Evolutionary conservation across 2,329 filamentous ascomycete genomes (phyloP), one percentile per base, ranked within the genome.

Genomic region (Fusarium sp.): DNA sequence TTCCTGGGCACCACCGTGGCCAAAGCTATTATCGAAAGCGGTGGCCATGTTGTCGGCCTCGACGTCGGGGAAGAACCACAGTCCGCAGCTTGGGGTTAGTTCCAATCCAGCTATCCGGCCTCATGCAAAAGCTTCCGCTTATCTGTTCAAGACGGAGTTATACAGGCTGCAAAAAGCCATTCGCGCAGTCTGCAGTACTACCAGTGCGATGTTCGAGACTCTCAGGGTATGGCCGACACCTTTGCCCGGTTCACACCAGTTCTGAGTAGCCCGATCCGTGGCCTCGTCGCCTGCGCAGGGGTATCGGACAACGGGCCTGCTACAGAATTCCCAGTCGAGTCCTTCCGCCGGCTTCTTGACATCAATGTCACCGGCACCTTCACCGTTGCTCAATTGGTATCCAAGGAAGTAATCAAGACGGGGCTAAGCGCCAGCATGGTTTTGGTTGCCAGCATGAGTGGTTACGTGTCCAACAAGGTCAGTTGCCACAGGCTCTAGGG

Each of bases 341-440:
- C 46, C 4, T 74, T 76, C 34, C 58, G 63, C 10, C 68, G 65
- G 6, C 50, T 79, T 11, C 30, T 80, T 6, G 76, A 80, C 15
- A 74, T 86, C 70, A 87, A 87, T 69, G 85, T 82, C 71, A 83
- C 81, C 9, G 85, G 85, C 7, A 82, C 83, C 3, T 85, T 86
- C 71, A 80, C 83, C 66, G 78, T 81, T 0, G 84, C 85, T 6
- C 82, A 83, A 18, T 81, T 82, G 5, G 83, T 80, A 6, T 85
- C 84, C 4, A 79, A 80, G 44, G 81, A 85, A 68, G 85, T 87
- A 80, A 82, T 83, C 66, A 80, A 60, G 78, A 78, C 23, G 11
- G 54, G 53, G 3, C 53, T 58, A 10, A 79, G 78, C 7, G 85
- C 83, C 13, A 84, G 82, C 3, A 86, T 87, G 57, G 77, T 86